Base-by-base conservation (phyloP, 176 grass and related monocot genomes). In the Oryza australiensis region DNA sequence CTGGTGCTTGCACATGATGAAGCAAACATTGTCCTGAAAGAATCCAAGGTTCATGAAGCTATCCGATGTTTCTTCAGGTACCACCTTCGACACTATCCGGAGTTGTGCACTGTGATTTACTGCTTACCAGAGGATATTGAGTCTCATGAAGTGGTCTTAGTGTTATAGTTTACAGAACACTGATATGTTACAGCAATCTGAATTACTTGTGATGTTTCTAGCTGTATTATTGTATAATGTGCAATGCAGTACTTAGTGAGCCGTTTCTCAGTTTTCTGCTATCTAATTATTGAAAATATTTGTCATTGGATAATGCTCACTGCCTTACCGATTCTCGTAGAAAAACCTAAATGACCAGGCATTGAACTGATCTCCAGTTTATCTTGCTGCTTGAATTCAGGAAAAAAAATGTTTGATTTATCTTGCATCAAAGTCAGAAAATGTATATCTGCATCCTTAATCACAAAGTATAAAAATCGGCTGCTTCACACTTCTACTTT, bases 21-120 rank as follows among this genome's bases (percentile, higher is more conserved):
- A 89, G 87, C 86, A 73, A 88, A 93, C 85, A 80, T 76, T 62
- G 77, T 85, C 73, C 79, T 95, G 67, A 98, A 85, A 88, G 90
- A 95, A 78, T 91, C 85, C 75, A 94, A 91, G 74, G 86, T 87
- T 57, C 84, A 84, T 86, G 92, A 93, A 93, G 85, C 95, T 66
- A 84, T 98, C 68, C 41, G 57, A 69, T 98, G 92, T 81, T 91
- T 98, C 87, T 98, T 95, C 85, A 95, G 95, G 95, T 98, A 87
- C 66, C 22, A 57, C 30, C 20, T 64, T 67, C 27, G 15, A 16
- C 79, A 41, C 59, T 65, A 46, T 68, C 26, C 16, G 30, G 35
- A 78, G 23, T 24, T 14, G 5, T 62, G 35, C 23, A 70, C 20
- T 76, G 27, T 46, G 12, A 53, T 72, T 48, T 73, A 34, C 71